Conservation (phyloP, 768 basidiomycete genomes). For the Sarcomyxa edulis region DNA sequence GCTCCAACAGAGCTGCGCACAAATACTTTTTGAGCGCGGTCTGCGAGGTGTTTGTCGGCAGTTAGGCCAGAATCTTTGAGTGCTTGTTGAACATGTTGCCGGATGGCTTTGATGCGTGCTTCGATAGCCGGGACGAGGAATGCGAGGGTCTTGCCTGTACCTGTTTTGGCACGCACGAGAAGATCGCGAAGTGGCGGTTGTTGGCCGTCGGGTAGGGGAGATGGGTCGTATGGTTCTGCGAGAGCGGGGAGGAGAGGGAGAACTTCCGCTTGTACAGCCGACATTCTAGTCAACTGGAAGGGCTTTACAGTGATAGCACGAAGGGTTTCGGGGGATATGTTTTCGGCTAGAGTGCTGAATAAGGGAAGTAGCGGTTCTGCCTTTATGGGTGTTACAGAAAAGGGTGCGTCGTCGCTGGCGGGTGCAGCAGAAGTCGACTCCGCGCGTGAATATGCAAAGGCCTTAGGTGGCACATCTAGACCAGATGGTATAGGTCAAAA, state of each 20-base stretch:
- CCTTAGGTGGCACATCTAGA: neutral
- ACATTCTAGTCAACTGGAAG: slow-evolving; percentile 69
- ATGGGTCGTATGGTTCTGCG: slow-evolving; percentile 42
- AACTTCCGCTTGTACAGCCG: slow-evolving; percentile 78
- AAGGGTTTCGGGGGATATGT: slow-evolving; percentile 36
- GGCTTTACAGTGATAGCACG: slow-evolving; percentile 59
- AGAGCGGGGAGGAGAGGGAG: slow-evolving; percentile 71
- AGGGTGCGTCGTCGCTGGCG: slow-evolving; percentile 2
- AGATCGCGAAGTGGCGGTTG: slow-evolving; percentile 57
- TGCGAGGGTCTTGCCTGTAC: slow-evolving; percentile 85
- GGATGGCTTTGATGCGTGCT: slow-evolving; percentile 58
- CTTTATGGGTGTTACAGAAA: neutral
- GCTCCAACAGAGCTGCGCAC: slow-evolving; percentile 54
- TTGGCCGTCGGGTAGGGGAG: slow-evolving; percentile 15
- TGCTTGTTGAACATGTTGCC: slow-evolving; percentile 34
- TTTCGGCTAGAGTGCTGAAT: slow-evolving; percentile 32
- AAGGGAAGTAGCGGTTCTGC: slow-evolving; percentile 15
- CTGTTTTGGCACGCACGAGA: slow-evolving; percentile 83
- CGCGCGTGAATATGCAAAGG: neutral
- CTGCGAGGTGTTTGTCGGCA: slow-evolving; percentile 22
- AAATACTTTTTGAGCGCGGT: slow-evolving; percentile 28
- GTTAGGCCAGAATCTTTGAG: slow-evolving; percentile 35
- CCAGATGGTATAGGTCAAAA: neutral
- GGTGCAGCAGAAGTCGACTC: neutral
- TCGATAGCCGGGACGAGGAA: slow-evolving; percentile 88